Conservation (phyloP, 306 rosid species). For the Cicer yamashitae region DNA sequence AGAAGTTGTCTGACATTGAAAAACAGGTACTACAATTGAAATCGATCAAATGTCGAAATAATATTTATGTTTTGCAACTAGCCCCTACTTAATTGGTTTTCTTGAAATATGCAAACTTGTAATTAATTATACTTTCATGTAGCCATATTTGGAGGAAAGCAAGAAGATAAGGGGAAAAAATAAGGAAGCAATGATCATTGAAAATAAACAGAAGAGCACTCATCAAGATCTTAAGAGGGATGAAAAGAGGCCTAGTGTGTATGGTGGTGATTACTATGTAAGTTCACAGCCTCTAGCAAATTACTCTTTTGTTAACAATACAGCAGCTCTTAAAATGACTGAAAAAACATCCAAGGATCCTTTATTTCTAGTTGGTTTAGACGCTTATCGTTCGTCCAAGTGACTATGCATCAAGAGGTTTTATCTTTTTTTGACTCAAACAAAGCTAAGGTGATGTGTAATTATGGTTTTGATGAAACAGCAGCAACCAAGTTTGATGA, state of each 20-base stretch:
- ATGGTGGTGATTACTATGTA: conserved; percentile 38
- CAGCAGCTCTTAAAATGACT: conserved; percentile 27
- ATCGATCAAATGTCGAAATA: background rate
- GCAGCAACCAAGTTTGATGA: conserved; percentile 33
- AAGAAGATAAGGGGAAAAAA: conserved; percentile 42
- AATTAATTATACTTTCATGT: conserved; percentile 17
- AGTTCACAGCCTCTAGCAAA: conserved; percentile 43
- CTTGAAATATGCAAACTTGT: background rate
- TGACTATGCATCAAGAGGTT: conserved; percentile 32
- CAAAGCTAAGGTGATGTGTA: conserved; percentile 38
- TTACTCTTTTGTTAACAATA: background rate
- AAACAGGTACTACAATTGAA: conserved; percentile 42
- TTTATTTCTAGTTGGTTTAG: conserved; percentile 30
- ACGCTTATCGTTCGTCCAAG: conserved; percentile 4
- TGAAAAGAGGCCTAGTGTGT: conserved; percentile 9
- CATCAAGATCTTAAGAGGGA: conserved; percentile 2
- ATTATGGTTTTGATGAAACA: conserved; percentile 36
- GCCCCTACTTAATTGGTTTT: background rate
- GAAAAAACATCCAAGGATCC: conserved; percentile 41
- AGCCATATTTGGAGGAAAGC: conserved; percentile 54
- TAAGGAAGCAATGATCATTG: conserved; percentile 35
- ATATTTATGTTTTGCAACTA: too few species aligned
- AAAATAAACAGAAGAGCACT: conserved; percentile 9
- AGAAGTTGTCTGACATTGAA: conserved; percentile 46
- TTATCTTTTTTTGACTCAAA: background rate